A percentile compares a stretch with the other conserved stretches of the same genome.
Evolutionary conservation across 768 basidiomycete species (phyloP).

Genomic region (Termitomyces sp.): DNA sequence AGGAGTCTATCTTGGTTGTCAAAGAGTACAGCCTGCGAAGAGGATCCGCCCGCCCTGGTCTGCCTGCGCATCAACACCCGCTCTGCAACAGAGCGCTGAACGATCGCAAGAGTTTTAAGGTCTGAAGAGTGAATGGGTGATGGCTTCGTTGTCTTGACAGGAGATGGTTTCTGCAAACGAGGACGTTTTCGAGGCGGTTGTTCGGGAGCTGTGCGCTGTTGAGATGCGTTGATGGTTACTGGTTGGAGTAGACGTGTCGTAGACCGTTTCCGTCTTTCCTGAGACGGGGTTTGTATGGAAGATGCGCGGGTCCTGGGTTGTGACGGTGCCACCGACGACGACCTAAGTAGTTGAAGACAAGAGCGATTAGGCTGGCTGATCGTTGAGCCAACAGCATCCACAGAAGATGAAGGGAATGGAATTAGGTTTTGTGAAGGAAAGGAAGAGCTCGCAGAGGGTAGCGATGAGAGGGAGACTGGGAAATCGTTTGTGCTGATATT

Average conservation of each 20-base stretch:
- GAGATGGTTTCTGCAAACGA: constrained; percentile 9
- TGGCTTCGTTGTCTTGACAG: constrained; percentile 1
- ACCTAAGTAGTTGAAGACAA: constrained; percentile 11
- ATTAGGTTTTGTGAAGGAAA: constrained; percentile 11
- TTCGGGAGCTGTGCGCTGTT: constrained; percentile 3
- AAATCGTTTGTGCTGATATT: constrained; percentile 11
- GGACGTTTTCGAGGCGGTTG: constrained; percentile 19
- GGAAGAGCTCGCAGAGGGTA: constrained; percentile 1
- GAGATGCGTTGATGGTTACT: background rate
- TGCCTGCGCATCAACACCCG: constrained; percentile 9
- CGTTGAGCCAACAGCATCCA: constrained; percentile 4
- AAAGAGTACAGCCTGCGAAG: constrained; percentile 1
- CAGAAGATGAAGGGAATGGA: constrained; percentile 15
- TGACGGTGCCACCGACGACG: constrained; percentile 2
- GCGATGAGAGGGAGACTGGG: constrained; percentile 6
- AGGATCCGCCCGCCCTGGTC: background rate
- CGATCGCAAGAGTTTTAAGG: constrained; percentile 12
- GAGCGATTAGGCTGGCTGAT: constrained; percentile 18
- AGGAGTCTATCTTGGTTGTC: constrained; percentile 15
- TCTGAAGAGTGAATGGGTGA: constrained; percentile 10
- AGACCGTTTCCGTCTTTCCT: constrained; percentile 12
- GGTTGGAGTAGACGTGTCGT: constrained; percentile 7
- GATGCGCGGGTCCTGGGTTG: constrained; percentile 6
- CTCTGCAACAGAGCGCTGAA: constrained; percentile 15
- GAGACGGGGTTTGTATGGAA: background rate